Evolutionary conservation across 352 stramenopile species (phyloP), one percentile per base, ranked within the genome.

Genomic region (Lagenidium sp.): DNA sequence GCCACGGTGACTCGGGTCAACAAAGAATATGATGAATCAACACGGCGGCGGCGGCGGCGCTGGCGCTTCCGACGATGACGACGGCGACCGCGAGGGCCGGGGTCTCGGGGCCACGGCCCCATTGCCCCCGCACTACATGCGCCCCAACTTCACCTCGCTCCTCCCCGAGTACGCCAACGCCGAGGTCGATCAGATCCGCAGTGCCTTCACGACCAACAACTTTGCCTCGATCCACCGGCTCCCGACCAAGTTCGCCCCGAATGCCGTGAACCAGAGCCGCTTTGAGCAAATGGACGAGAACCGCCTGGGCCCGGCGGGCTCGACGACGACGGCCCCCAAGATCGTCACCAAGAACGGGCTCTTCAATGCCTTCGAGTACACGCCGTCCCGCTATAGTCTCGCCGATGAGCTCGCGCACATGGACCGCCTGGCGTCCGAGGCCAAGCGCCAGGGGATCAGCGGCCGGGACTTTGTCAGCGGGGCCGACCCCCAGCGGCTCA

Each of bases 221-320:
- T 88, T 76, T 55, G 46, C 63, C 20, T 78, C 71, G 47, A 68
- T 89, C 32, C 69, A 80, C 16, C 84, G 75, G 47, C 72, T 91
- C 28, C 76, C 79, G 2, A 35, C 49, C 6, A 56, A 57, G 19
- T 48, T 91, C 10, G 50, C 47, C 6, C 66, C 71, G 16, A 84
- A 82, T 24, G 52, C 72, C 15, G 68, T 88, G 23, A 87, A 71
- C 32, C 66, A 78, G 31, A 65, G 71, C 36, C 65, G 75, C 6
- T 77, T 84, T 24, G 73, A 85, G 51, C 64, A 72, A 44, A 87
- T 91, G 71, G 77, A 91, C 39, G 67, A 79, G 42, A 91, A 91
- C 38, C 70, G 76, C 11, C 39, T 82, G 30, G 56, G 55, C 15
- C 46, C 63, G 12, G 36, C 41, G 7, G 57, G 52, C 40, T n/a